Evolutionary conservation across 805 yeast genomes (phyloP).

Genomic region (Candida pseudoglaebosa): DNA sequence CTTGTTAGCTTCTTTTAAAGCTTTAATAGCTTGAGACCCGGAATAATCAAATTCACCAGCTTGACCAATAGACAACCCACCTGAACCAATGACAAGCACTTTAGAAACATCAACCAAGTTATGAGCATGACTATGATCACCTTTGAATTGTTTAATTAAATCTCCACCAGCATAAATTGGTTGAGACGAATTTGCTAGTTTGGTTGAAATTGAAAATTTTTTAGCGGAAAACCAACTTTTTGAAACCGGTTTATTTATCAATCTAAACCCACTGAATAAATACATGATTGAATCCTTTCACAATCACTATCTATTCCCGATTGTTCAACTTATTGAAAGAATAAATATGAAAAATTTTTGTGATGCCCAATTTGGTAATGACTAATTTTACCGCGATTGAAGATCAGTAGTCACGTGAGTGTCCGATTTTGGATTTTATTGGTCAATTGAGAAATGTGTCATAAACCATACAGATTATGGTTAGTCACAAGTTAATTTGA

Average conservation of each 20-base stretch:
- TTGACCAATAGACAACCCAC: constrained; percentile 95
- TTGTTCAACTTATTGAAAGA: too few relatives aligned
- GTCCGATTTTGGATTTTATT: not conserved
- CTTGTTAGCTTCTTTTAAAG: constrained; percentile 85
- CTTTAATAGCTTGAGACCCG: constrained; percentile 97
- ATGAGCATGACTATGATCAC: constrained; percentile 48
- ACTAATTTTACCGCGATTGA: constrained; percentile 28
- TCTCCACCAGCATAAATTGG: constrained; percentile 57
- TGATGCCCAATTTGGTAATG: constrained; percentile 27
- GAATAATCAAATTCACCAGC: constrained; percentile 98
- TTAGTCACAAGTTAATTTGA: too few relatives aligned
- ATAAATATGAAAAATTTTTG: constrained; percentile 14
- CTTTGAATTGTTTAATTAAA: constrained; percentile 51
- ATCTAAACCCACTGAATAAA: constrained; percentile 7
- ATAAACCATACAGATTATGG: too few relatives aligned
- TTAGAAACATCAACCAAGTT: constrained; percentile 77
- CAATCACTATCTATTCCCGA: not conserved
- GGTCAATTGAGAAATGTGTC: not conserved
- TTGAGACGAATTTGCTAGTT: not conserved
- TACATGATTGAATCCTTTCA: not conserved
- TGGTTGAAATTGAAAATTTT: constrained; percentile 5
- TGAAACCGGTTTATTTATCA: not conserved
- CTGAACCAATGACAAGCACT: constrained; percentile 93
- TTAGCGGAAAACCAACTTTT: constrained; percentile 4
- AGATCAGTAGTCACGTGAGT: constrained; percentile 16